Percentiles rank a stretch among this genome's conserved stretches.
phyloP scores from a whole-genome alignment of 2,329 filamentous ascomycete genomes.

The Colletotrichum kahawae region DNA sequence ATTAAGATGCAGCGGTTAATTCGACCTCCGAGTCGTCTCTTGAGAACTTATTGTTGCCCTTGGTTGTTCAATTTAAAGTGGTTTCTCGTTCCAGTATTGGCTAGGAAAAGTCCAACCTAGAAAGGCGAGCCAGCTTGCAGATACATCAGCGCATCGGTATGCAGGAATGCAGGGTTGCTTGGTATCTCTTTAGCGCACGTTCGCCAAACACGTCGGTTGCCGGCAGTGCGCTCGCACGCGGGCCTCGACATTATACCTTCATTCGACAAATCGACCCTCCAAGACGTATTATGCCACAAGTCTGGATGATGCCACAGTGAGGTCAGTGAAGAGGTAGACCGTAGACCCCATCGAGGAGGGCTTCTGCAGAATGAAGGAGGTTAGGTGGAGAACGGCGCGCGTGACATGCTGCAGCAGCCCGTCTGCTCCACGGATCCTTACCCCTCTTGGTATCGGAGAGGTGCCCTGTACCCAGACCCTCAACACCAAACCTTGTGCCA shows the following conservation, averaged over 20 bases:
- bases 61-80: background rate
- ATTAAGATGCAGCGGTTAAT: background rate
- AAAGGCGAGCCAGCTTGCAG: background rate
- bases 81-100: background rate
- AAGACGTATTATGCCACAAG: background rate
- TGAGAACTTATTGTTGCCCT: background rate
- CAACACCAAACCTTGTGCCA: constrained; percentile 8
- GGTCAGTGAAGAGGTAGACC: constrained; percentile 7
- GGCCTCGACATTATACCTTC: background rate
- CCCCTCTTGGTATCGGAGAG: constrained; percentile 18
- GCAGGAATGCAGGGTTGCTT: background rate
- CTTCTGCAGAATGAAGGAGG: background rate
- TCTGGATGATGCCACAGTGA: constrained; percentile 17
- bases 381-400: constrained; percentile 5
- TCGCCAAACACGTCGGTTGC: constrained; percentile 2
- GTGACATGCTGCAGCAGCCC: constrained; percentile 16
- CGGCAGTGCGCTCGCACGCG: constrained; percentile 3
- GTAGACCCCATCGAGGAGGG: background rate
- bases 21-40: background rate
- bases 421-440: constrained; percentile 11
- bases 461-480: constrained; percentile 14
- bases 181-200: background rate
- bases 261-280: background rate
- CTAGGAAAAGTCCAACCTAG: background rate
- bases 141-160: background rate